phyloP scores from a whole-genome alignment of 129 eudicot genomes.

The carrot (Daucus carota) region DNA sequence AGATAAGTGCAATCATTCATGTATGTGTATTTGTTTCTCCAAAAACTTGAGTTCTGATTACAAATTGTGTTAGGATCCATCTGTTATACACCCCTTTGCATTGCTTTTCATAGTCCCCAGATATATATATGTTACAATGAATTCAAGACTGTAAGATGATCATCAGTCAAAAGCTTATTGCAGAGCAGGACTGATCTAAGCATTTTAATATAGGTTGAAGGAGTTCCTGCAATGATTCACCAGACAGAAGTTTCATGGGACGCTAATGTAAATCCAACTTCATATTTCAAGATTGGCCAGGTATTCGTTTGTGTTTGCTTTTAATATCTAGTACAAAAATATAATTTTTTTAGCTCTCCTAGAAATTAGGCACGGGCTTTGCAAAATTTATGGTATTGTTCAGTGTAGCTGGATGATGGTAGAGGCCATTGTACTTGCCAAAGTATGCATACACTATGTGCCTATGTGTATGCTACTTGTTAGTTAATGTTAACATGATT shows the following conservation, averaged over 20 bases:
- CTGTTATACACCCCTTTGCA: neutral
- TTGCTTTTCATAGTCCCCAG: neutral
- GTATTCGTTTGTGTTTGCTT: constrained; percentile 21
- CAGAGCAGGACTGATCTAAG: constrained; percentile 3
- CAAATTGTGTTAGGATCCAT: neutral
- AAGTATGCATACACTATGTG: neutral
- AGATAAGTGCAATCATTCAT: neutral
- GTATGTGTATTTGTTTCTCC: neutral
- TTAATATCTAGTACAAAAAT: neutral
- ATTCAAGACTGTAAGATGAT: neutral
- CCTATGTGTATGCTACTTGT: neutral
- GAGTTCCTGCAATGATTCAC: constrained; percentile 90
- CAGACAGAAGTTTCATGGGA: constrained; percentile 97
- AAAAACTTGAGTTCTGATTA: neutral
- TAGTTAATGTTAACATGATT: neutral
- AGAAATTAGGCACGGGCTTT: neutral
- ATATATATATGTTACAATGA: neutral
- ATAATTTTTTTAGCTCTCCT: neutral
- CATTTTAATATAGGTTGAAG: constrained; percentile 57
- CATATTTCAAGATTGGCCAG: constrained; percentile 77
- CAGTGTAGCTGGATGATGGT: neutral
- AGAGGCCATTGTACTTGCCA: neutral
- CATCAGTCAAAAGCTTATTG: neutral
- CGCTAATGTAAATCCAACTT: constrained; percentile 47
- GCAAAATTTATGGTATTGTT: neutral